Evolutionary conservation across 352 stramenopile species (phyloP).

Genomic region (Paralagenidium karlingii): DNA sequence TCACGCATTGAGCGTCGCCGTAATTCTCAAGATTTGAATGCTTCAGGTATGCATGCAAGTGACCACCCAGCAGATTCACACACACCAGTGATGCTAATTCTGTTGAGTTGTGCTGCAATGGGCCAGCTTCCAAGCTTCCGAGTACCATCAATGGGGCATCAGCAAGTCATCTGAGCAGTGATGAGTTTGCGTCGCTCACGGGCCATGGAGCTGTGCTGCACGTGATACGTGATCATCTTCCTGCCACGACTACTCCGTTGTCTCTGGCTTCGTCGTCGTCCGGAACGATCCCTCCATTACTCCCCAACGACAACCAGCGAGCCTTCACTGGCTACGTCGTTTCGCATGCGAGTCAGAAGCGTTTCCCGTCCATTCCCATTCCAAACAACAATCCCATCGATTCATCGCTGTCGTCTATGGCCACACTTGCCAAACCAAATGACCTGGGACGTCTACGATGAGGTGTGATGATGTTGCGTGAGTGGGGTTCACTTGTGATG

Average conservation of each 20-base stretch:
- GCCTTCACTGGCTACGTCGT: slow-evolving; percentile 34
- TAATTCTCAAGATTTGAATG: slow-evolving; percentile 6
- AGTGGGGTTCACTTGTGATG: no score
- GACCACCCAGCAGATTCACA: no score
- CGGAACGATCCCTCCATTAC: background rate
- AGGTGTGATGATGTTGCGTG: no score
- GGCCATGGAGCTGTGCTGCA: no score
- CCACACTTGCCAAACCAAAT: no score
- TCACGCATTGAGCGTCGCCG: slow-evolving; percentile 14
- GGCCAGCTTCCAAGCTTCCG: no score
- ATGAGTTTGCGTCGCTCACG: no score
- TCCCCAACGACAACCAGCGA: background rate
- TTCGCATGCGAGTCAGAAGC: slow-evolving; percentile 31
- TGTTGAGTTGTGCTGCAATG: slow-evolving; percentile 11
- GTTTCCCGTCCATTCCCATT: slow-evolving; percentile 15
- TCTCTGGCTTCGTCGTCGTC: background rate
- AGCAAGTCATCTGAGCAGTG: slow-evolving; percentile 9
- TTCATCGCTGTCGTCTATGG: no score
- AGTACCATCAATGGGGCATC: slow-evolving; percentile 29
- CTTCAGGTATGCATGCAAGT: slow-evolving; percentile 5
- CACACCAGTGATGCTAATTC: slow-evolving; percentile 2
- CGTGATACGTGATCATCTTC: no score
- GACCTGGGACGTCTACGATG: no score
- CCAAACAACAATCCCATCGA: no score
- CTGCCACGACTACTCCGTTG: no score